Percentiles rank a stretch among this genome's conserved stretches.
phyloP scores from a whole-genome alignment of 2,329 filamentous ascomycete species.

The Penicillium nordicum region DNA sequence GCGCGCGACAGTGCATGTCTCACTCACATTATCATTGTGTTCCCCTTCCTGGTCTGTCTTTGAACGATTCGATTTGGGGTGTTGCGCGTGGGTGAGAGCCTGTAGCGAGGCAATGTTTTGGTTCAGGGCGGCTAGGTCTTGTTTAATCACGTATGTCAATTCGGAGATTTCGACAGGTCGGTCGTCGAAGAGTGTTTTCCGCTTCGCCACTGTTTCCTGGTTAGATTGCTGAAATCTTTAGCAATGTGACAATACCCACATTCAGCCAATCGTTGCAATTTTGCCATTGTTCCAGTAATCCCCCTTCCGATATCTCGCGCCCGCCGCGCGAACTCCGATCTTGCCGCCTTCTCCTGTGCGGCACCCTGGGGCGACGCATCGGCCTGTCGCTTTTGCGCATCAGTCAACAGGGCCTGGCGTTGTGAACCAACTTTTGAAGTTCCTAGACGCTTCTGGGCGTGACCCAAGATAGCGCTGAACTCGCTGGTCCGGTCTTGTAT shows the following conservation, averaged over 20 bases:
- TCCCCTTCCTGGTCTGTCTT: conserved; percentile 75
- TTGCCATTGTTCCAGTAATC: conserved; percentile 89
- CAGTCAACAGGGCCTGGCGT: conserved; percentile 73
- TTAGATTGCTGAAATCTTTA: conserved; percentile 2
- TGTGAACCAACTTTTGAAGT: conserved; percentile 74
- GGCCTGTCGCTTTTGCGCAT: conserved; percentile 58
- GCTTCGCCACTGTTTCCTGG: conserved; percentile 68
- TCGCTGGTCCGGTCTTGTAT: conserved; percentile 97
- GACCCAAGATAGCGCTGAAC: conserved; percentile 85
- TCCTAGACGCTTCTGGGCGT: conserved; percentile 76
- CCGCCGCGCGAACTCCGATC: conserved; percentile 88
- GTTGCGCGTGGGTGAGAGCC: conserved; percentile 69
- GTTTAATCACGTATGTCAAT: conserved; percentile 95
- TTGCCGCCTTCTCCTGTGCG: conserved; percentile 47
- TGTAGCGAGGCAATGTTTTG: conserved; percentile 85
- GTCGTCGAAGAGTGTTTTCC: conserved; percentile 96
- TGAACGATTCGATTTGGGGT: conserved; percentile 56
- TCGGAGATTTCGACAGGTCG: conserved; percentile 95
- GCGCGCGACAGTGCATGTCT: conserved; percentile 9
- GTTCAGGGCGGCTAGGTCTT: conserved; percentile 83
- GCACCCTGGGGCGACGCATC: conserved; percentile 60
- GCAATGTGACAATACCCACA: conserved; percentile 47
- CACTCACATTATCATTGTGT: conserved; percentile 83
- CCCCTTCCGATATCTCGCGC: conserved; percentile 89
- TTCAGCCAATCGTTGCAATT: conserved; percentile 88